phyloP scores from a whole-genome alignment of 75 land plant species.

The Azolla pinnata region DNA sequence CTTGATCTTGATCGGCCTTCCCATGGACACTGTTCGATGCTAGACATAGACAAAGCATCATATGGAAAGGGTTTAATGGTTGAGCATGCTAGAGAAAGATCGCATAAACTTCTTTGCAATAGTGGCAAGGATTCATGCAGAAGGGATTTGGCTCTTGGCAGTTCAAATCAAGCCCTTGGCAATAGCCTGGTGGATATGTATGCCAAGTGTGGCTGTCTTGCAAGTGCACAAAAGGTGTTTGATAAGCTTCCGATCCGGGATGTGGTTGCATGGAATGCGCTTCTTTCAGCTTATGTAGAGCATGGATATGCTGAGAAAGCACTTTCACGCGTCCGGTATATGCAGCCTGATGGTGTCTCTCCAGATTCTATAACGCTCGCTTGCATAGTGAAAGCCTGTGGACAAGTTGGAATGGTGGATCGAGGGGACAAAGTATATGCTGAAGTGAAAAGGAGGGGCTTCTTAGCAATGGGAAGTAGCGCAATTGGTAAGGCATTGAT shows the following conservation, averaged over 20 bases:
- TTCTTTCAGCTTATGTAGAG: conserved; percentile 18
- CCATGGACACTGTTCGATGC: too few species aligned
- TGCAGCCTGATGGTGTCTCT: conserved; percentile 10
- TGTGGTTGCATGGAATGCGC: conserved; percentile 25
- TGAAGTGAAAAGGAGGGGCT: conserved; percentile 18
- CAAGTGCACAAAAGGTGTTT: conserved; percentile 16
- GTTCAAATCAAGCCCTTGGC: conserved; percentile 10
- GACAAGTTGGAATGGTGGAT: conserved; percentile 9
- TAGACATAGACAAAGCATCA: too few species aligned
- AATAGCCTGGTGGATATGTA: conserved; percentile 28
- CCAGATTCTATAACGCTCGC: conserved; percentile 22
- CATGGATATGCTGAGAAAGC: conserved; percentile 16
- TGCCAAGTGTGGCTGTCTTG: conserved; percentile 29
- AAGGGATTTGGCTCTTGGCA: not conserved
- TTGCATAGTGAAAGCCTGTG: conserved; percentile 17
- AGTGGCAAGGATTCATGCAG: conserved; percentile 5
- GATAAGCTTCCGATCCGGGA: conserved; percentile 17
- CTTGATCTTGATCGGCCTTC: too few species aligned
- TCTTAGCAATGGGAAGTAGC: not conserved
- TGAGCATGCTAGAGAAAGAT: not conserved
- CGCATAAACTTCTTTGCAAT: too few species aligned
- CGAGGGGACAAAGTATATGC: conserved; percentile 19
- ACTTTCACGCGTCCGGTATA: conserved; percentile 7
- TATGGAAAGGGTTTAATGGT: too few species aligned
- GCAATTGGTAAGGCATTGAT: conserved; percentile 37